Percentiles rank a stretch among this genome's conserved stretches.
Conservation (phyloP, 352 stramenopile genomes). For the Phytophthora pistaciae region DNA sequence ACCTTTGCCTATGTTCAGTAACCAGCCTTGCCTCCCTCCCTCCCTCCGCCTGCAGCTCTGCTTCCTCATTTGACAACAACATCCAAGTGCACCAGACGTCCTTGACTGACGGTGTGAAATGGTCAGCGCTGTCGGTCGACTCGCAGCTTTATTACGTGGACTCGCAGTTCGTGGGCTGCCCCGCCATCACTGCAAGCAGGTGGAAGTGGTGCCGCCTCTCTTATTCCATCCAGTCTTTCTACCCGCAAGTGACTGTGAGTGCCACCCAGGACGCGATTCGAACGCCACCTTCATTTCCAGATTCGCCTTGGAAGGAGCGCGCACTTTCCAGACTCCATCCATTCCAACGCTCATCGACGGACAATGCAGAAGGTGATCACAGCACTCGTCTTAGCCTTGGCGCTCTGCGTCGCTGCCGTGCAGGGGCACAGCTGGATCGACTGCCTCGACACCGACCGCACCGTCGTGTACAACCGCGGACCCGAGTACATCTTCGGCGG, state of each 20-base stretch:
- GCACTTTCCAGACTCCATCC: slow-evolving; percentile 20
- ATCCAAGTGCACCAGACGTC: not conserved
- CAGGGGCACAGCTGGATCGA: slow-evolving; percentile 75
- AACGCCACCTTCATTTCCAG: slow-evolving; percentile 22
- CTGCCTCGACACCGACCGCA: slow-evolving; percentile 68
- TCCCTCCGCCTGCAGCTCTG: not conserved
- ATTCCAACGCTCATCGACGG: not conserved
- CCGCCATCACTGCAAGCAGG: slow-evolving; percentile 12
- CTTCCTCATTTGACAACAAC: no score
- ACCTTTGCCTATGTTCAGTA: slow-evolving; percentile 30
- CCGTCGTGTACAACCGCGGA: slow-evolving; percentile 65
- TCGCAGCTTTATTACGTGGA: slow-evolving; percentile 1
- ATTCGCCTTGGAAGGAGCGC: slow-evolving; percentile 12
- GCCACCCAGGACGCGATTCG: slow-evolving; percentile 24
- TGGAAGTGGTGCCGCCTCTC: slow-evolving; percentile 19
- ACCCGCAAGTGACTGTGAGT: not conserved
- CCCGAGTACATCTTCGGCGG: slow-evolving; percentile 66
- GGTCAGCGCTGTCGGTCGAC: not conserved
- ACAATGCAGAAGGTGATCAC: slow-evolving; percentile 18
- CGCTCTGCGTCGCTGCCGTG: slow-evolving; percentile 22
- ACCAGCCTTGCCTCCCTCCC: slow-evolving; percentile 18
- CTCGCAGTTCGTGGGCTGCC: slow-evolving; percentile 1
- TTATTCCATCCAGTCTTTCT: slow-evolving; percentile 37
- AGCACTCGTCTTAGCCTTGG: slow-evolving; percentile 16
- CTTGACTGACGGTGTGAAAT: slow-evolving; percentile 7